Base-by-base conservation (phyloP, 768 basidiomycete genomes). In the Termitomyces sp. region DNA sequence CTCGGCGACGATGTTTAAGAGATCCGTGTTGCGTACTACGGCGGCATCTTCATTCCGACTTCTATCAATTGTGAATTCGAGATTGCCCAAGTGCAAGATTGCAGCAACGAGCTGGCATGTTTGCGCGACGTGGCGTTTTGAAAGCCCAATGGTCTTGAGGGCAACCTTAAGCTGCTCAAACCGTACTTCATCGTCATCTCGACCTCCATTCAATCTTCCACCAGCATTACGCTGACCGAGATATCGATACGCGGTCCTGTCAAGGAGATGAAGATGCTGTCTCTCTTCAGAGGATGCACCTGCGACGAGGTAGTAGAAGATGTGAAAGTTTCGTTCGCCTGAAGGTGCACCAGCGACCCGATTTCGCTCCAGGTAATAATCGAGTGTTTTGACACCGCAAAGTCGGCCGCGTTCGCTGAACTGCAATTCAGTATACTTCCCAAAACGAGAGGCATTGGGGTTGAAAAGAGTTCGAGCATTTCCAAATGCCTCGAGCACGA, bases 341-440 rank as follows among this genome's bases (percentile, higher is more conserved):
- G 88, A 91, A 0, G 93, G 91, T 0, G 91, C 84, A 22, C 86
- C 85, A 6, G 93, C 83, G n/a, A 98, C 93, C 10, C 95, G 86
- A 64, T 88, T 91, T 54, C 91, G 80, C 71, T 98, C 94, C 52
- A 99, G 82, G 73, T 96, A 96, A 75, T 99, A 98, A 69, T 98
- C 95, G 62, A 98, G 86, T 0, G 94, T 95, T 72, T 98, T 98
- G 69, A 93, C 78, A 61, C 97, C 97, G 46, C 80, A 86, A 0
- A 98, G 75, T 4, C 95, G 82, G 7, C 95, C 95, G 22, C 91
- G 88, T 34, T 98, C 95, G 53, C 84, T 91, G 76, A 98, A 98
- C 73, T 98, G 97, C 0, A 99, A 82, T 68, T 99, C 97, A 45
- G 95, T 97, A 71, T 99, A 99, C 71, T 96, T 95, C 56, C 96